Base-by-base conservation (phyloP, 768 basidiomycete genomes). In the Podaxis sp. region DNA sequence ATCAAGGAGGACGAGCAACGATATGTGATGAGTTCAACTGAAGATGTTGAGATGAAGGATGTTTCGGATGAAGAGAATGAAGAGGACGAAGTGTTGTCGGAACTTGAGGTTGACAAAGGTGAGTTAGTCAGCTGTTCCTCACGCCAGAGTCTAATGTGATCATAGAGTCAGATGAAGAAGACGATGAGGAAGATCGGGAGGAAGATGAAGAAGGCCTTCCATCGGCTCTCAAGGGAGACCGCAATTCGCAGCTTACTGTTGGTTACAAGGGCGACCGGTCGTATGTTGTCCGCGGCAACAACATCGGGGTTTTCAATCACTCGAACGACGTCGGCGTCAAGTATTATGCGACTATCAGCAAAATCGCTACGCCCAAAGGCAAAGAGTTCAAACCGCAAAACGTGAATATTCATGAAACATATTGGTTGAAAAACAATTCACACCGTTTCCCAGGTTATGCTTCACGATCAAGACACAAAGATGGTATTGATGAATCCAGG, bases 201-300 rank as follows among this genome's bases (percentile, higher is more conserved):
- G 76, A 83, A 3, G 79, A 81, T 54, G 79, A 79, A n/a, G 72
- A 72, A 53, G 72, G 70, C 47, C 73, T 76, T 12, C 70, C 77
- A 47, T 66, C 74, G 9, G 75, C 79, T 50, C 66, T 76, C 15
- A 78, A 81, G 43, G 88, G 88, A 27, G 88, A 88, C 33, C 82
- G 82, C 64, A 98, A 98, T 73, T 91, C 92, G 4, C 91, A 94
- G 65, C 82, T 98, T 40, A 93, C 92, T 3, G 88, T 98, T 43
- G 96, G 96, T 11, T 96, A 97, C 81, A 94, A 93, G 76, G 93
- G 94, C 63, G 95, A 97, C 69, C 83, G 96, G 29, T 94, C 95
- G 11, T 97, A 93, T 69, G 95, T 98, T 62, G 89, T 94, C 38
- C 88, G 95, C 50, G 96, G 95, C 43, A 90, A 86, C 75, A 93